Base-by-base conservation (phyloP, 306 rosid genomes). In the Acmispon strigosus region DNA sequence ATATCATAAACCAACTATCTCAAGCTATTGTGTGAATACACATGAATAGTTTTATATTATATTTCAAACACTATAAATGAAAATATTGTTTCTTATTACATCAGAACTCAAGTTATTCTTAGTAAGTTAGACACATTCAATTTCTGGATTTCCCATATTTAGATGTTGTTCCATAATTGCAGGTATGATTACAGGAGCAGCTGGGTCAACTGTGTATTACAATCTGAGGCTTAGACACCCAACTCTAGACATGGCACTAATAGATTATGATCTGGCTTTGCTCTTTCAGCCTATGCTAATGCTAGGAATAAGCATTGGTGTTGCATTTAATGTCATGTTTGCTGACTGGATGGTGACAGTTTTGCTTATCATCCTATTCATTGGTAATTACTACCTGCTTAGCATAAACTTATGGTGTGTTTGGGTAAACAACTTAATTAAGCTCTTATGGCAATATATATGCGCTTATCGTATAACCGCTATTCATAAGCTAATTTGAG, bases 141-240 rank as follows among this genome's bases (percentile, higher is more conserved):
- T 29, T 52, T 51, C 32, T 27, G 32, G 32, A 27, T 27, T 27
- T 4, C 32, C 3, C 32, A 27, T 27, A 27, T 27, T 32, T 32
- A 5, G 37, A n/a, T 41, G 27, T 12, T 70, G 13, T 59, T 69
- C 59, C 18, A n/a, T 66, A 27, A 37, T 52, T 36, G 58, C 71
- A 89, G 96, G 96, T 80, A 90, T 90, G 96, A 85, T 89, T 5
- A 87, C 85, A 86, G 96, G 96, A 12, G 96, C 96, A 20, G 96
- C 96, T 11, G 91, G 85, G 10, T 90, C 96, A 74, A 84, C 88
- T 9, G 93, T 84, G 8, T 90, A 85, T 79, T 90, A 87, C 73
- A 90, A 90, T 72, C 52, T 90, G 77, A 84, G 89, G 56, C 88
- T 90, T 3, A 85, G 91, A 44, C 96, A 90, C 70, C 96, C 96